Conservation (phyloP, 176 grass and related monocot species). For the Zea luxurians region DNA sequence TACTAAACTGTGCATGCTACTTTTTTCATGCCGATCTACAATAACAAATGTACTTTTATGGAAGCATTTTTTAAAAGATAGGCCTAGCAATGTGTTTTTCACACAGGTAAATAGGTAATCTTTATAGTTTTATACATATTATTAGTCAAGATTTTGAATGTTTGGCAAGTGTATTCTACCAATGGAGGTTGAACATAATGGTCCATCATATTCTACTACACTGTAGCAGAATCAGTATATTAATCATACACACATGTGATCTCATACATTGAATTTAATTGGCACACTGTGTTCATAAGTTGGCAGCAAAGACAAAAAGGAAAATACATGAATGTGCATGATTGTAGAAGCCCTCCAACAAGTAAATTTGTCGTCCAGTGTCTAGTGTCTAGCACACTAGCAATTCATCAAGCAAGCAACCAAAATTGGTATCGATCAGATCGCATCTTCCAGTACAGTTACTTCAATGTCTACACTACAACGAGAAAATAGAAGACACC, state of each 20-base stretch:
- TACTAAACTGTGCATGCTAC: not conserved
- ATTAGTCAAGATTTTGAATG: not conserved
- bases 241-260: not conserved
- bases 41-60: not conserved
- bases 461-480: not conserved
- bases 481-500: not conserved
- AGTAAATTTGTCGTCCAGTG: not conserved
- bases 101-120: not conserved
- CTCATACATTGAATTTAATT: not conserved
- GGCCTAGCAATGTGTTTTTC: constrained; percentile 1
- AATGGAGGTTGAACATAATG: not conserved
- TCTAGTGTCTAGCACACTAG: not conserved
- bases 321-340: not conserved
- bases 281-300: not conserved
- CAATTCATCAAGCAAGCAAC: constrained; percentile 12
- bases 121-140: not conserved
- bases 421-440: not conserved
- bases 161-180: not conserved
- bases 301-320: not conserved
- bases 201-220: not conserved
- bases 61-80: not conserved
- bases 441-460: not conserved
- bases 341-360: not conserved
- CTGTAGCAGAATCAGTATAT: not conserved
- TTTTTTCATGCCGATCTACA: not conserved